Conservation (phyloP, 179 eudicot species). For the Spergularia azorica region DNA sequence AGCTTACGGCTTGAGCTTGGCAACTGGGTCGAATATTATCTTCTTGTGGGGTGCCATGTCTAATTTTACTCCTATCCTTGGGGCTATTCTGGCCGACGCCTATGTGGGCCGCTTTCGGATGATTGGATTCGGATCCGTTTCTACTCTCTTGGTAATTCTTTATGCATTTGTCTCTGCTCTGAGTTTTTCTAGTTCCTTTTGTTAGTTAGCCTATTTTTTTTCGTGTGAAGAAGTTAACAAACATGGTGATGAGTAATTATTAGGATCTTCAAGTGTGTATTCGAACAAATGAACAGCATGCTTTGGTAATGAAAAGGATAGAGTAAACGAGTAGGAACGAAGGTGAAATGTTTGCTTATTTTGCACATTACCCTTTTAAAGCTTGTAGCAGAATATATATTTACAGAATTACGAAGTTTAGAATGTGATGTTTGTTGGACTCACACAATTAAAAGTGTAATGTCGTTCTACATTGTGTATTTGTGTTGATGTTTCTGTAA, state of each 20-base stretch:
- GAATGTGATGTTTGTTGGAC: no score
- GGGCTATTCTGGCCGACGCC: conserved; percentile 59
- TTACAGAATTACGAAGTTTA: no score
- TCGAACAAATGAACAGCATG: no score
- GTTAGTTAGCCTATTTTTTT: not conserved
- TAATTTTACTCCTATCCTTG: conserved; percentile 53
- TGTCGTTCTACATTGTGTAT: no score
- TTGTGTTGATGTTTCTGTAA: no score
- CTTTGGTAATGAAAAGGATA: no score
- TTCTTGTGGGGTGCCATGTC: conserved; percentile 59
- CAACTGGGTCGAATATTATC: conserved; percentile 50
- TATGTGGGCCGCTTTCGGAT: conserved; percentile 53
- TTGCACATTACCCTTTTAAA: no score
- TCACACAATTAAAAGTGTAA: no score
- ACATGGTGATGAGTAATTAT: not conserved
- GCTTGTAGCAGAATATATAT: no score
- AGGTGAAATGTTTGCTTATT: no score
- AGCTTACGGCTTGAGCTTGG: conserved; percentile 54
- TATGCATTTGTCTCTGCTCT: not conserved
- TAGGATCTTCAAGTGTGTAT: no score
- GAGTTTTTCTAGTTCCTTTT: not conserved
- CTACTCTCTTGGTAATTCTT: conserved; percentile 45
- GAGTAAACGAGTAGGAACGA: no score
- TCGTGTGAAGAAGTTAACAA: not conserved
- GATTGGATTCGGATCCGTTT: conserved; percentile 55